Evolutionary conservation across 2,329 filamentous ascomycete species (phyloP), one percentile per base, ranked within the genome.

Genomic region (Ophiocordyceps sinensis): DNA sequence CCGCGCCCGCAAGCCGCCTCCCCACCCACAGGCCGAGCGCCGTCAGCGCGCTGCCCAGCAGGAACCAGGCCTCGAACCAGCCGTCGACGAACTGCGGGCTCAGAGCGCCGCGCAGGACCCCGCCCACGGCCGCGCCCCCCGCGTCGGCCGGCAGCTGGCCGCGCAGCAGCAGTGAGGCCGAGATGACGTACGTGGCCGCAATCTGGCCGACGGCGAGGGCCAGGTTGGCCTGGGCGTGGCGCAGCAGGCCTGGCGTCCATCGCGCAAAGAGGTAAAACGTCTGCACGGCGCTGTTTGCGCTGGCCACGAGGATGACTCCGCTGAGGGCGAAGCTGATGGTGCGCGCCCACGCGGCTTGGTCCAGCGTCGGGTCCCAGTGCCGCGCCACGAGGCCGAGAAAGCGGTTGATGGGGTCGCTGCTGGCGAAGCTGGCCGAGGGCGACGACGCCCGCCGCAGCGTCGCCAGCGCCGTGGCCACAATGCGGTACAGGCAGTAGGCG

Each of bases 41-140:
- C 1, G 85, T 91, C 12, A 71, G 53, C 0, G 68, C 63, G 46
- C 79, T 82, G 5, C 81, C 80, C 3, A 78, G 56, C 42, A 94
- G 59, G 57, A 93, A 94, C 79, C 85, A 89, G 8, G 77, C 79
- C 58, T 94, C 86, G 50, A 94, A 94, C 86, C 86, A 94, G 28
- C 28, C 36, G 23, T 42, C 41, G n/a, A 42, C 41, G 9, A 42
- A 42, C 11, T 19, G 12, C 23, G 41, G 14, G 23, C 37, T 30
- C 36, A 42, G 41, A 3, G 41, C 66, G 14, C 85, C 82, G 17
- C 82, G 83, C 36, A 84, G 79, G 28, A 94, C 63, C 1, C 84
- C 84, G 48, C 87, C 82, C 3, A 77, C 79, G 4, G 93, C 83
- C 2, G 82, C 82, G 39, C 76, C 78, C 44, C 85, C 78, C 55